A percentile compares a stretch with the other conserved stretches of the same genome.
Evolutionary conservation across 495 filamentous ascomycete genomes (phyloP).

Genomic region (Stereocaulon alpinum): DNA sequence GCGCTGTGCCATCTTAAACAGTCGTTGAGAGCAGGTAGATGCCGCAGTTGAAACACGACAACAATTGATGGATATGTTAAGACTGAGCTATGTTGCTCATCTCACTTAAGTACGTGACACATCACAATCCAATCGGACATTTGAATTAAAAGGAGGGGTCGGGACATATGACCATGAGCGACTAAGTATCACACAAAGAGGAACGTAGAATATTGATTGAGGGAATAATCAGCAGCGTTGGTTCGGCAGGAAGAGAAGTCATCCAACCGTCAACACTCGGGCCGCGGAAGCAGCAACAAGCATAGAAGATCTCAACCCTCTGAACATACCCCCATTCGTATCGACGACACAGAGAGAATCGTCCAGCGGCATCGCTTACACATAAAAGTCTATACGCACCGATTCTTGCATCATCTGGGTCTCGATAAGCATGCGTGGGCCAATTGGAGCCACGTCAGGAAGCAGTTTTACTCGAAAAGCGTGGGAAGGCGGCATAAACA

Average conservation of each 20-base stretch:
- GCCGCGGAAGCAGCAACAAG: neutral
- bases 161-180: conserved; percentile 2
- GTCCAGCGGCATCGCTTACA: neutral
- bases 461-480: conserved; percentile 2
- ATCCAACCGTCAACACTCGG: neutral
- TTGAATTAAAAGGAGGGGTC: conserved; percentile 5
- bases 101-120: neutral
- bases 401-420: conserved; percentile 3
- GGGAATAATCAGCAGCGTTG: neutral
- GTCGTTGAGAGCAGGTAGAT: neutral
- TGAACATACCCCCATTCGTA: conserved; percentile 1
- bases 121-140: conserved; percentile 6
- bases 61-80: neutral
- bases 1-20: neutral
- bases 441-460: conserved; percentile 22
- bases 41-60: neutral
- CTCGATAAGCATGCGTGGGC: conserved; percentile 7
- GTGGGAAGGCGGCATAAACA: neutral
- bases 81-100: neutral
- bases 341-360: conserved; percentile 5
- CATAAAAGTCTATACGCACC: neutral
- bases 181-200: neutral
- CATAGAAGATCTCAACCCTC: neutral
- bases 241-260: neutral
- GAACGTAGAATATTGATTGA: neutral